phyloP scores from a whole-genome alignment of 148 eudicot species.

The Nyssa sinensis region DNA sequence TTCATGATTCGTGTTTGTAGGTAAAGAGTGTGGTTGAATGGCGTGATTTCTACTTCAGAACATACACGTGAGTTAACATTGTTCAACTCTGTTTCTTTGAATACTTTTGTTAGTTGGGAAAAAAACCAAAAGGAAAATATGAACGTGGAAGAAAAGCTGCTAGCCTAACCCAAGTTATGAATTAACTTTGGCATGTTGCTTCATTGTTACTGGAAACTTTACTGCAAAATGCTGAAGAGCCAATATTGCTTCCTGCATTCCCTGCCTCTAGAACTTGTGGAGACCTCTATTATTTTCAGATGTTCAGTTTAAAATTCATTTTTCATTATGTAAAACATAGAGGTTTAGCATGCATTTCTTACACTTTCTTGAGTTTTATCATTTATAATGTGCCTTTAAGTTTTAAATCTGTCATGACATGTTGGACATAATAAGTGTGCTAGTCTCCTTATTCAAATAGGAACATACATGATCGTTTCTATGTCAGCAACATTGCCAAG shows the following conservation, averaged over 20 bases:
- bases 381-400: no score
- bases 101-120: not conserved
- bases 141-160: not conserved
- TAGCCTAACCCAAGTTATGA: not conserved
- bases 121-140: not conserved
- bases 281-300: not conserved
- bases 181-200: not conserved
- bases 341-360: no score
- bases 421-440: no score
- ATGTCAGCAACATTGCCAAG: no score
- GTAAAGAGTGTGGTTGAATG: slow-evolving; percentile 91
- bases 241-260: not conserved
- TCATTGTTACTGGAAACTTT: not conserved
- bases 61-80: slow-evolving; percentile 56
- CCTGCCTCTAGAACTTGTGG: not conserved
- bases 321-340: no score
- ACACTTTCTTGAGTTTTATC: no score
- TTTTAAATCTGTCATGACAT: no score
- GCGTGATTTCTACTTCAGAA: slow-evolving; percentile 77
- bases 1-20: slow-evolving; percentile 36
- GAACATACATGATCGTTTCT: no score
- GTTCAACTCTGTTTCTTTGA: not conserved
- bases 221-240: not conserved
- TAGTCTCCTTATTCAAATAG: no score
- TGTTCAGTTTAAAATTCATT: no score